Conservation (phyloP, 2,329 filamentous ascomycete genomes). For the Xylariaceae sp. region DNA sequence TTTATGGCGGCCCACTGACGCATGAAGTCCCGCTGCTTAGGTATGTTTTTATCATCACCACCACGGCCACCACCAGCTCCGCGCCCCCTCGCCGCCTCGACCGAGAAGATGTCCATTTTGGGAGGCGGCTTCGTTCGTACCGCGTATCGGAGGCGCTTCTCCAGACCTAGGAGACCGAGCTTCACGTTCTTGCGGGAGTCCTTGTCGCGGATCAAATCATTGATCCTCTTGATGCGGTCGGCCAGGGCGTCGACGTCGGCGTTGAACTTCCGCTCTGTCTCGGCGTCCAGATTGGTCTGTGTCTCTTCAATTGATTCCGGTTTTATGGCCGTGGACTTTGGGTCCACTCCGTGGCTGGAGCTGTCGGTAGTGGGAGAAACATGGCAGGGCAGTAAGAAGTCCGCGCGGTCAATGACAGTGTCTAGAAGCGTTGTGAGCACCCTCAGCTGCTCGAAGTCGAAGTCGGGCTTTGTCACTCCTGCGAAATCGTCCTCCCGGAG, state of each 20-base stretch:
- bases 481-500: slow-evolving; percentile 46
- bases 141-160: slow-evolving; percentile 64
- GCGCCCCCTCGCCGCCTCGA: slow-evolving; percentile 1
- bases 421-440: slow-evolving; percentile 66
- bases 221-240: slow-evolving; percentile 50
- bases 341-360: slow-evolving; percentile 1
- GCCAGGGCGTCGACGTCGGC: slow-evolving; percentile 62
- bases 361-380: too few relatives aligned
- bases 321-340: slow-evolving; percentile 24
- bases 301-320: slow-evolving; percentile 35
- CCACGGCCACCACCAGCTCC: not conserved
- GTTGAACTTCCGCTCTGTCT: slow-evolving; percentile 54
- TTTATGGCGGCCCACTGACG: slow-evolving; percentile 33
- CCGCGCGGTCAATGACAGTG: slow-evolving; percentile 65
- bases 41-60: slow-evolving; percentile 32
- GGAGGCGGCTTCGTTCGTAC: slow-evolving; percentile 60
- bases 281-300: slow-evolving; percentile 22
- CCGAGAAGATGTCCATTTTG: slow-evolving; percentile 48
- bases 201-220: slow-evolving; percentile 65
- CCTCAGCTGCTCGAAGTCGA: slow-evolving; percentile 65
- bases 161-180: slow-evolving; percentile 66
- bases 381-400: slow-evolving; percentile 21
- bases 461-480: slow-evolving; percentile 49
- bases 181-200: slow-evolving; percentile 76
- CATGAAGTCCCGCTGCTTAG: slow-evolving; percentile 46